Evolutionary conservation across 139 green algal species (phyloP), one percentile per base, ranked within the genome.

Genomic region (Chlorella sp.): DNA sequence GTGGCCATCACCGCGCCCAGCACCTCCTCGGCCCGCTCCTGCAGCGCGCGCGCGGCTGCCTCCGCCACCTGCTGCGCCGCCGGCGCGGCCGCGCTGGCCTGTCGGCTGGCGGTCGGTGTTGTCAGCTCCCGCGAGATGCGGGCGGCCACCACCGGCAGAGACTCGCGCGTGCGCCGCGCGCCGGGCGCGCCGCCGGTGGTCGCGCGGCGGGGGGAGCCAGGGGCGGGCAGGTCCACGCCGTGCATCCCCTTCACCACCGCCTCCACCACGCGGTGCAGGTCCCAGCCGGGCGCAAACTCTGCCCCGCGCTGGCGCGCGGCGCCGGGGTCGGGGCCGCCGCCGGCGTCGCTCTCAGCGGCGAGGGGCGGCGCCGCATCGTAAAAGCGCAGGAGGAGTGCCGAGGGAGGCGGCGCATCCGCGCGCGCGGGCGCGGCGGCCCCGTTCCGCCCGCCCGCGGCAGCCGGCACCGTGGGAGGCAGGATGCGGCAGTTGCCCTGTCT

Each of bases 211-310:
- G 14, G 35, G 60, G 33, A 45, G 17, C 35, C 27, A 29, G 33
- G 35, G 60, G 60, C 60, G 8, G 60, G 12, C 31, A 14, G 35
- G 3, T 19, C 11, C 33, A n/a, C 42, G 12, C n/a, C 25, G 27
- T 25, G 42, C 2, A 75, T 40, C 27, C 51, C 68, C 38, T 42
- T 36, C 68, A 75, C 55, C 68, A 75, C 68, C 0, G 68, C 51
- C 15, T 25, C 1, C 15, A 41, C 68, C 40, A 75, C 27, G 36
- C 11, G 15, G 11, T 60, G 51, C 51, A 75, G 51, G 68, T 38
- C 53, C 38, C 42, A 56, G 19, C 68, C 68, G 2, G 38, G 31
- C 0, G 68, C 68, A 55, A 66, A 75, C 45, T 51, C 29, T 5
- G 11, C 35, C 60, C 6, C 7, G 14, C 7, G 63, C 27, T 56